Conservation (phyloP, 1,139 yeast species). For the Tardiomyces digboiensis region DNA sequence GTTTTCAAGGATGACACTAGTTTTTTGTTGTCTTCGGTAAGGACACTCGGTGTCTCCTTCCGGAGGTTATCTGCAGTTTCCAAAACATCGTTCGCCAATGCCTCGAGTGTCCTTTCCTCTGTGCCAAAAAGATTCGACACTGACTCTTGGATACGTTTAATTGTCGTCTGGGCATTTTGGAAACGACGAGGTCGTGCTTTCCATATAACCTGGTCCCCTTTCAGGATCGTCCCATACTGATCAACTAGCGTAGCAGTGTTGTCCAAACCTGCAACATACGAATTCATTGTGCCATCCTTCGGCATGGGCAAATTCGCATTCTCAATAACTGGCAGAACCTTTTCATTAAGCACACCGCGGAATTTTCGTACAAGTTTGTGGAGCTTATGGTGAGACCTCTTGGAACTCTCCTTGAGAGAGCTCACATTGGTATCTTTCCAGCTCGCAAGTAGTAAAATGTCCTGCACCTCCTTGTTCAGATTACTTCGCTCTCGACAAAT, state of each 20-base stretch:
- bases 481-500: slow-evolving; percentile 39
- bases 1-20: slow-evolving; percentile 61
- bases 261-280: slow-evolving; percentile 5
- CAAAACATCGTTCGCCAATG: slow-evolving; percentile 44
- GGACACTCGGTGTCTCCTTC: slow-evolving; percentile 65
- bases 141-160: slow-evolving; percentile 13
- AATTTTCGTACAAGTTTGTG: slow-evolving; percentile 82
- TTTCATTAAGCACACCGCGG: slow-evolving; percentile 48
- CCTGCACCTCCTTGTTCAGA: slow-evolving; percentile 72
- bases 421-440: slow-evolving; percentile 97
- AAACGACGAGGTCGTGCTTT: slow-evolving; percentile 45
- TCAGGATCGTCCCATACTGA: neutral
- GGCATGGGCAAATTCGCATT: slow-evolving; percentile 22
- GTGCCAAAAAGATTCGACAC: slow-evolving; percentile 6
- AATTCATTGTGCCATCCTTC: neutral
- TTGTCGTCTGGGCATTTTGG: slow-evolving; percentile 38
- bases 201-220: slow-evolving; percentile 32
- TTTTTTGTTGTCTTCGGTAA: slow-evolving; percentile 70
- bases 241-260: slow-evolving; percentile 11
- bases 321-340: slow-evolving; percentile 50
- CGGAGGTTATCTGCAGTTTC: slow-evolving; percentile 54
- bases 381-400: slow-evolving; percentile 73
- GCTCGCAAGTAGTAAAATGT: slow-evolving; percentile 80
- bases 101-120: slow-evolving; percentile 34
- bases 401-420: slow-evolving; percentile 89